Evolutionary conservation across 306 rosid genomes (phyloP).

Genomic region (Vigna trinervia): DNA sequence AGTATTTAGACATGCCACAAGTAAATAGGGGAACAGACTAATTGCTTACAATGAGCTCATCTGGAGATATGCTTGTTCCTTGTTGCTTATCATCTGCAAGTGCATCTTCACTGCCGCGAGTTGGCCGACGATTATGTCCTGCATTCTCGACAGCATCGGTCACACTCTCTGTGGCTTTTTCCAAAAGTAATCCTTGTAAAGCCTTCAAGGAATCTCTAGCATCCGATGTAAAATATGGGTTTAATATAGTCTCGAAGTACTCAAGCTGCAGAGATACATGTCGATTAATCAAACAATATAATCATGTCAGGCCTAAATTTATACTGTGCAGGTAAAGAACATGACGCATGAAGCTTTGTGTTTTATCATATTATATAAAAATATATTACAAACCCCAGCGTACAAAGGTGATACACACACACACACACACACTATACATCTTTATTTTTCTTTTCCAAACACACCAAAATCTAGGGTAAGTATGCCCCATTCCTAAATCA

Average conservation of each 20-base stretch:
- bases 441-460: not conserved
- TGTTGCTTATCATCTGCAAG: constrained; percentile 65
- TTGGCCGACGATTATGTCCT: constrained; percentile 88
- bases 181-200: constrained; percentile 89
- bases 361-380: constrained; percentile 9
- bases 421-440: not conserved
- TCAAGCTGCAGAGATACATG: constrained; percentile 82
- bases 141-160: constrained; percentile 78
- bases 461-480: not conserved
- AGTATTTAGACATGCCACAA: constrained; percentile 5
- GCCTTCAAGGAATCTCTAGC: constrained; percentile 94
- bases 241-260: constrained; percentile 90
- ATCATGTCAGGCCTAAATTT: constrained; percentile 17
- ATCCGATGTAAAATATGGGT: constrained; percentile 90
- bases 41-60: constrained; percentile 91
- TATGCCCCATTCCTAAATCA: not conserved
- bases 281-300: constrained; percentile 39
- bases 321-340: constrained; percentile 9
- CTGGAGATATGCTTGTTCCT: constrained; percentile 81
- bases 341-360: constrained; percentile 3
- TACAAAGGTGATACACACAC: not conserved
- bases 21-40: constrained; percentile 18
- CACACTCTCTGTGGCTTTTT: constrained; percentile 89
- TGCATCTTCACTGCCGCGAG: constrained; percentile 98
- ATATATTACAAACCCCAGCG: not conserved